Evolutionary conservation across 768 basidiomycete species (phyloP).

Genomic region (Saitozyma podzolica): DNA sequence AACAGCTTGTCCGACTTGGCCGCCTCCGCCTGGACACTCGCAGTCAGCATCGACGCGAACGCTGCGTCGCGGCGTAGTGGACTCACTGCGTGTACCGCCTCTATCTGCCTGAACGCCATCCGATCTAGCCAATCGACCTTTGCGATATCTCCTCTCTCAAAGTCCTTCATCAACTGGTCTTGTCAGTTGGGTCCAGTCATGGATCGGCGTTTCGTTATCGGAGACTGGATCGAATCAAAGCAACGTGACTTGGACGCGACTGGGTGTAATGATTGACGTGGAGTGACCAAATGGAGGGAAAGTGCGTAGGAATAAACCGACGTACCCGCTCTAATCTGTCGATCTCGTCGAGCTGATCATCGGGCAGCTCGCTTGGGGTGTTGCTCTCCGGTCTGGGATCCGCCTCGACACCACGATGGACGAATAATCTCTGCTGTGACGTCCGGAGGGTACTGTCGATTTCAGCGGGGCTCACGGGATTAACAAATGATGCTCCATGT

Average conservation of each 20-base stretch:
- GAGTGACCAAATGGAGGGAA: too few relatives aligned
- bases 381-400: slow-evolving; percentile 77
- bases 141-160: slow-evolving; percentile 87
- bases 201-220: neutral
- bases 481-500: neutral
- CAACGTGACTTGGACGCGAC: too few relatives aligned
- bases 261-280: neutral
- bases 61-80: neutral
- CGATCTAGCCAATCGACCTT: slow-evolving; percentile 96
- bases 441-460: slow-evolving; percentile 75
- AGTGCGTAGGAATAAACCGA: too few relatives aligned
- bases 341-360: slow-evolving; percentile 76
- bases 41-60: too few relatives aligned
- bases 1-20: slow-evolving; percentile 92
- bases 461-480: neutral
- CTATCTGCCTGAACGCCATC: slow-evolving; percentile 89
- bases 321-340: slow-evolving; percentile 85
- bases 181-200: slow-evolving; percentile 4
- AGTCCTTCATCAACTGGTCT: slow-evolving; percentile 73
- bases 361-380: slow-evolving; percentile 84
- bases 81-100: slow-evolving; percentile 85
- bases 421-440: slow-evolving; percentile 81
- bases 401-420: slow-evolving; percentile 82
- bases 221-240: neutral
- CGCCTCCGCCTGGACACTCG: slow-evolving; percentile 69